phyloP scores from a whole-genome alignment of 2,329 filamentous ascomycete genomes.

The Colletotrichum zoysiae region DNA sequence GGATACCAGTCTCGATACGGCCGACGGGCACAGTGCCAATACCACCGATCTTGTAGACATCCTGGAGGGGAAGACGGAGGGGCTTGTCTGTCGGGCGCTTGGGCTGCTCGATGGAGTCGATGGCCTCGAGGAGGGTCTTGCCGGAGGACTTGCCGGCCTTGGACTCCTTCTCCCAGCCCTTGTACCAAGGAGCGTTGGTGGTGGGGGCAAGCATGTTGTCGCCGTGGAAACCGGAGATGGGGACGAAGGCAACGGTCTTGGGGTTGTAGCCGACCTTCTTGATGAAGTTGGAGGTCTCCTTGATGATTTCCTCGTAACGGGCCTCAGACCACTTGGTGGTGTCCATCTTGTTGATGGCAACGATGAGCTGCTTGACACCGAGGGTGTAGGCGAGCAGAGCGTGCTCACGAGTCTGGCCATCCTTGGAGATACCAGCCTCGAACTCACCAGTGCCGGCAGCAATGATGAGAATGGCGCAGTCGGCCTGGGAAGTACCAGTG shows the following conservation, averaged over 20 bases:
- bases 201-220: conserved; percentile 98
- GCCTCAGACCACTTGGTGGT: conserved; percentile 98
- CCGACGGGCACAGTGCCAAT: conserved; percentile 99
- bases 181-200: conserved; percentile 99
- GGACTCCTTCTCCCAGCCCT: conserved; percentile 99
- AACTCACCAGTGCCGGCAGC: conserved; percentile 99
- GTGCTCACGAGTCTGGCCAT: conserved; percentile 99
- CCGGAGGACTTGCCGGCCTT: conserved; percentile 87
- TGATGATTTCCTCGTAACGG: conserved; percentile 99
- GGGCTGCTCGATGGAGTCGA: conserved; percentile 94
- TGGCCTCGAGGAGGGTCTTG: conserved; percentile 99
- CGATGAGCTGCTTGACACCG: conserved; percentile 99
- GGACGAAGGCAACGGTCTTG: conserved; percentile 98
- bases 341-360: conserved; percentile 99
- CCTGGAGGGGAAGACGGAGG: conserved; percentile 99
- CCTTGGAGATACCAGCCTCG: conserved; percentile 99
- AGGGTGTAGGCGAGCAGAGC: conserved; percentile 99
- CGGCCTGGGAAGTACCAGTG: conserved; percentile 99
- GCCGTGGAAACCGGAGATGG: conserved; percentile 99
- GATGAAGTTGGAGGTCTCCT: conserved; percentile 99
- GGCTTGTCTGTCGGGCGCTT: conserved; percentile 98
- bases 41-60: conserved; percentile 99
- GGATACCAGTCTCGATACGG: conserved; percentile 99
- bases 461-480: conserved; percentile 99
- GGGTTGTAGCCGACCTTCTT: conserved; percentile 99